These are phyloP conservation scores for Aureobasidium subglaciale DNA, from an alignment of 2,329 filamentous ascomycete genomes.

Conservation along the genomic window DNA sequence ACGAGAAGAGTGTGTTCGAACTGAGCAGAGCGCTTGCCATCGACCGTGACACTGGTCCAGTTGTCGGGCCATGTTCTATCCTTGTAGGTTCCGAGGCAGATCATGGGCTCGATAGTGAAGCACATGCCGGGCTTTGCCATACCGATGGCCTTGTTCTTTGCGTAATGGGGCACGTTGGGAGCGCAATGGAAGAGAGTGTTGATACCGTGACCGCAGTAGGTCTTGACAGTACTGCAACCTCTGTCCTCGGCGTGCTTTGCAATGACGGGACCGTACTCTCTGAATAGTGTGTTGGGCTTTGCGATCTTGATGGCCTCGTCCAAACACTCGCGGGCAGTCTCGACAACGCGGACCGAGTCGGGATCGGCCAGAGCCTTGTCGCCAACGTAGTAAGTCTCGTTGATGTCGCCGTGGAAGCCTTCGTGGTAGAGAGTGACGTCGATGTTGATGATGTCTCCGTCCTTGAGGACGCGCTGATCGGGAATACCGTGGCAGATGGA, in stretches of 20 bases:
- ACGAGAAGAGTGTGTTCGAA: slow-evolving; percentile 86
- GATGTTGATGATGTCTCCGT: slow-evolving; percentile 96
- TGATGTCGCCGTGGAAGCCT: slow-evolving; percentile 92
- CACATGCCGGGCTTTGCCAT: slow-evolving; percentile 95
- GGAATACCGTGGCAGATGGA: slow-evolving; percentile 98
- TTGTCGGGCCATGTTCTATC: slow-evolving; percentile 98
- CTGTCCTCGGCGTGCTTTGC: slow-evolving; percentile 86
- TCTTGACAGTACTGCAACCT: slow-evolving; percentile 85
- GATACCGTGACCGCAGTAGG: slow-evolving; percentile 94
- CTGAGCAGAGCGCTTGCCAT: slow-evolving; percentile 84
- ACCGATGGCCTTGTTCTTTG: slow-evolving; percentile 95
- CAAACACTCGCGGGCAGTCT: slow-evolving; percentile 81
- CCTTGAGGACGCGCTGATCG: slow-evolving; percentile 75
- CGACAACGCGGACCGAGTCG: slow-evolving; percentile 82
- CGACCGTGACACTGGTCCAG: slow-evolving; percentile 92
- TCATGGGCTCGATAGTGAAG: slow-evolving; percentile 99
- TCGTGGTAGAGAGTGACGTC: slow-evolving; percentile 92
- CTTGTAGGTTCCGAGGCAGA: slow-evolving; percentile 80
- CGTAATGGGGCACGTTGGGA: slow-evolving; percentile 94
- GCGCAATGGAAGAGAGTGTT: slow-evolving; percentile 89
- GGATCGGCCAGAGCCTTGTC: slow-evolving; percentile 77
- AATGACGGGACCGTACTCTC: slow-evolving; percentile 89
- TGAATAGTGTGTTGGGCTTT: slow-evolving; percentile 86
- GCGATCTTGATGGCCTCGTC: slow-evolving; percentile 86
- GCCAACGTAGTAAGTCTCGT: slow-evolving; percentile 98